Evolutionary conservation across 2,329 filamentous ascomycete genomes (phyloP).

Genomic region (Colletotrichum navitas): DNA sequence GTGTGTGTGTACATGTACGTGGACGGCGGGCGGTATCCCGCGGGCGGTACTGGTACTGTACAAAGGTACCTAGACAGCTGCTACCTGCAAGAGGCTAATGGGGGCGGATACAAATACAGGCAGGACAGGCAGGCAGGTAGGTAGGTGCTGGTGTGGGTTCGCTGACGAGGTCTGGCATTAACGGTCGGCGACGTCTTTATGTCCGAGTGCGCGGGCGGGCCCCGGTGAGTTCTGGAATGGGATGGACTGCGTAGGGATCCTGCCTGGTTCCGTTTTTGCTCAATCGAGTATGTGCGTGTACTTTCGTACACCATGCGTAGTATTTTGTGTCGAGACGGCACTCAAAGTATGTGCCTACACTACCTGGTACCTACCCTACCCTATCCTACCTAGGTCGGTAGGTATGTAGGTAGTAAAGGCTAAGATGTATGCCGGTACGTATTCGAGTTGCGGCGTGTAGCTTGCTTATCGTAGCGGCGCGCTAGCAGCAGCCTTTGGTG

Average conservation of each 20-base stretch:
- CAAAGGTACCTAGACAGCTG: neutral
- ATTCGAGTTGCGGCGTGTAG: constrained; percentile 28
- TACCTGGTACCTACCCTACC: too few species aligned
- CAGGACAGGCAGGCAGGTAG: too few species aligned
- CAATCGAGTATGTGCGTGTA: neutral
- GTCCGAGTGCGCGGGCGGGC: constrained; percentile 52
- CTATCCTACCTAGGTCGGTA: too few species aligned
- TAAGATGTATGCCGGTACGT: constrained; percentile 14
- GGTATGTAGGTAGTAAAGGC: too few species aligned
- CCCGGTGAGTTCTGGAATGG: constrained; percentile 22
- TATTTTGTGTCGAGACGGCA: neutral
- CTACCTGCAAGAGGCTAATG: constrained; percentile 19
- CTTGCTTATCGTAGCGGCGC: constrained; percentile 24
- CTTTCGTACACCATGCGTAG: neutral
- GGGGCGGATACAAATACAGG: constrained; percentile 1
- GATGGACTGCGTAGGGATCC: constrained; percentile 28
- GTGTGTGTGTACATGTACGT: neutral
- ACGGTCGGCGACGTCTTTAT: constrained; percentile 55
- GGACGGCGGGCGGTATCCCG: neutral
- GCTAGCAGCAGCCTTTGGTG: constrained; percentile 29
- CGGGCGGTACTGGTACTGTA: neutral
- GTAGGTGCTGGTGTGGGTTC: constrained; percentile 21
- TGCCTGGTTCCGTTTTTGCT: constrained; percentile 33
- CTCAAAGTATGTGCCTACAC: neutral
- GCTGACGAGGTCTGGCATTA: constrained; percentile 40